Percentiles rank a stretch among this genome's conserved stretches.
phyloP scores from a whole-genome alignment of 2,329 filamentous ascomycete genomes.

The Bimuria novae-zelandiae region DNA sequence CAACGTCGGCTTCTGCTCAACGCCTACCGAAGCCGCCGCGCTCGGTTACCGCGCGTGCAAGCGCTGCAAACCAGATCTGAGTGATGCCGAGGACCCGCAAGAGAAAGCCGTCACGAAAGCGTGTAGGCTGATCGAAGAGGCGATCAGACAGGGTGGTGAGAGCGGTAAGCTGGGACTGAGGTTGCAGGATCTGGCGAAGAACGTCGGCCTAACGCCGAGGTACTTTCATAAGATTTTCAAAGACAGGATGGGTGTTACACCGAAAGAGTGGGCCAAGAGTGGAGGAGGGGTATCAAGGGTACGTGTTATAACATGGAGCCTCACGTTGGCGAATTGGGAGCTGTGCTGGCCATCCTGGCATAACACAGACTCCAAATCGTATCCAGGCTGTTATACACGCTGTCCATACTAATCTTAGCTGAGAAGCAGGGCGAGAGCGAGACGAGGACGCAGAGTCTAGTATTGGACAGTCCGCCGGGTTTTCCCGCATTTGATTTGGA shows the following conservation, averaged over 20 bases:
- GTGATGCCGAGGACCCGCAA: slow-evolving; percentile 45
- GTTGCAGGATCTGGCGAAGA: slow-evolving; percentile 55
- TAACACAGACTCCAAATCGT: no score
- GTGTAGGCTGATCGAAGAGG: slow-evolving; percentile 35
- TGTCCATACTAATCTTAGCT: slow-evolving; percentile 16
- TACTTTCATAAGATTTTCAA: slow-evolving; percentile 66
- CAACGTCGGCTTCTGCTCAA: slow-evolving; percentile 61
- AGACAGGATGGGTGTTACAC: slow-evolving; percentile 58
- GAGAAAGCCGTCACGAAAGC: slow-evolving; percentile 51
- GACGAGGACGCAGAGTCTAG: neutral
- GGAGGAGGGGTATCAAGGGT: no score
- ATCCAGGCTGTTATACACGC: no score
- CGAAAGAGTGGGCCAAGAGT: slow-evolving; percentile 51
- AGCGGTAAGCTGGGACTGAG: slow-evolving; percentile 39
- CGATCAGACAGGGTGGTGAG: slow-evolving; percentile 21
- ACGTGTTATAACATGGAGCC: no score
- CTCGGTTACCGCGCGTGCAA: slow-evolving; percentile 62
- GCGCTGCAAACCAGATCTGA: slow-evolving; percentile 56
- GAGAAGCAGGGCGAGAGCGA: slow-evolving; percentile 14
- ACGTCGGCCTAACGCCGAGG: slow-evolving; percentile 59
- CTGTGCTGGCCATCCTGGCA: no score
- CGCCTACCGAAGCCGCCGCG: slow-evolving; percentile 51
- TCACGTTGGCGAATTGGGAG: no score
- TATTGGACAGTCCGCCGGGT: slow-evolving; percentile 5
- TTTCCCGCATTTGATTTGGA: slow-evolving; percentile 21